phyloP scores from a whole-genome alignment of 2,329 filamentous ascomycete genomes.

The Aspergillus sp. region DNA sequence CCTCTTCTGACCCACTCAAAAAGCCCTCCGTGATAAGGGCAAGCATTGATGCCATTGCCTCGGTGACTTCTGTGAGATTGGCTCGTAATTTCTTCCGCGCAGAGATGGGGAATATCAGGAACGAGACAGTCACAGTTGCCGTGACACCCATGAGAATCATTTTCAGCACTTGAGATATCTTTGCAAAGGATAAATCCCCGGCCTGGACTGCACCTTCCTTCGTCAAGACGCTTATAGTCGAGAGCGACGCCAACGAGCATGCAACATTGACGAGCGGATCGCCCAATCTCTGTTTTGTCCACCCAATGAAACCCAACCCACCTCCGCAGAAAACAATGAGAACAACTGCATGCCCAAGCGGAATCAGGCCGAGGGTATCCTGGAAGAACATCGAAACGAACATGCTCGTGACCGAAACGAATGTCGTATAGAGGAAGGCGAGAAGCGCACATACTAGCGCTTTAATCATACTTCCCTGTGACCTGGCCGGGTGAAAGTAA shows the following conservation, averaged over 20 bases:
- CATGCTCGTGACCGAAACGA: constrained; percentile 84
- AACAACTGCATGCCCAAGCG: constrained; percentile 77
- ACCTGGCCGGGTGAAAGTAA: constrained; percentile 89
- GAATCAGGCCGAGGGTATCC: constrained; percentile 65
- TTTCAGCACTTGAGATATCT: constrained; percentile 80
- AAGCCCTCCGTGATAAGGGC: constrained; percentile 82
- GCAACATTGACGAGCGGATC: constrained; percentile 82
- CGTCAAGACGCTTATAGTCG: constrained; percentile 86
- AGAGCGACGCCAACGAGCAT: constrained; percentile 83
- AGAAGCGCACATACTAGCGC: constrained; percentile 75
- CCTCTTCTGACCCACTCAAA: constrained; percentile 78
- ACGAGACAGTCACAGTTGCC: constrained; percentile 73
- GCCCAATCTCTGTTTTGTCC: constrained; percentile 80
- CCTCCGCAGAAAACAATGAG: constrained; percentile 83
- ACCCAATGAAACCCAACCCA: constrained; percentile 83
- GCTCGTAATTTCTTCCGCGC: constrained; percentile 74
- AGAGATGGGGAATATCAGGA: constrained; percentile 77
- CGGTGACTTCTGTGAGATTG: constrained; percentile 74
- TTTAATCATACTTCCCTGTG: constrained; percentile 86
- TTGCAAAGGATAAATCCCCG: constrained; percentile 78
- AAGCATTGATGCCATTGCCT: constrained; percentile 78
- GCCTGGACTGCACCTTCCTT: constrained; percentile 88
- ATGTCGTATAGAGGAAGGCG: constrained; percentile 77
- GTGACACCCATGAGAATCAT: constrained; percentile 80
- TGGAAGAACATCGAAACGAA: constrained; percentile 81